Evolutionary conservation across 495 filamentous ascomycete genomes (phyloP).

Genomic region (Daldinia concentrica): DNA sequence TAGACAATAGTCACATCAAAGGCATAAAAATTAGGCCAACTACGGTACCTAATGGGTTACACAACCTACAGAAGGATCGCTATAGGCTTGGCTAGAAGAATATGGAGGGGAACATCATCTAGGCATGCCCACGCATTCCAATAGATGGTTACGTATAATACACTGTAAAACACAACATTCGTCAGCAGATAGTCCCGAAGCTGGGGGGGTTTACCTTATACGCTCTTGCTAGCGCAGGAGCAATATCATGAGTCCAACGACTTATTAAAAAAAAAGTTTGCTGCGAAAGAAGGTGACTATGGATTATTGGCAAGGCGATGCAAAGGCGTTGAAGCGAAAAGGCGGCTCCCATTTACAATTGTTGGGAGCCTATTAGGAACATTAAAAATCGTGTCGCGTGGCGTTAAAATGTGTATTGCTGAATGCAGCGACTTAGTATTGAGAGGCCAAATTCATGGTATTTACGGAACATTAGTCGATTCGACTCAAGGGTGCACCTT

Average conservation of each 20-base stretch:
- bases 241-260: slow-evolving; percentile 3
- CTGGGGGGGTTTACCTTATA: slow-evolving; percentile 30
- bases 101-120: neutral
- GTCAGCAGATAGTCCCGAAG: slow-evolving; percentile 21
- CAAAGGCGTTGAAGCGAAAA: slow-evolving; percentile 30
- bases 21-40: neutral
- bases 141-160: slow-evolving; percentile 3
- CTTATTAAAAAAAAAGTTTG: slow-evolving; percentile 7
- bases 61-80: neutral
- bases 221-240: slow-evolving; percentile 11
- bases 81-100: neutral
- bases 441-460: slow-evolving; percentile 43
- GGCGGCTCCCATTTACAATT: slow-evolving; percentile 39
- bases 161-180: slow-evolving; percentile 25
- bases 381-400: slow-evolving; percentile 43
- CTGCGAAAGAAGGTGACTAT: slow-evolving; percentile 18
- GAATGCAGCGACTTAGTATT: slow-evolving; percentile 43
- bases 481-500: slow-evolving; percentile 50
- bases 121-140: slow-evolving; percentile 23
- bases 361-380: slow-evolving; percentile 40
- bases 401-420: slow-evolving; percentile 39
- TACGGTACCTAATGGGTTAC: neutral
- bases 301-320: slow-evolving; percentile 19
- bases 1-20: neutral
- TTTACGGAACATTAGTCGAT: slow-evolving; percentile 50